Conservation (phyloP, 768 basidiomycete genomes). For the Pleurotus tuoliensis region DNA sequence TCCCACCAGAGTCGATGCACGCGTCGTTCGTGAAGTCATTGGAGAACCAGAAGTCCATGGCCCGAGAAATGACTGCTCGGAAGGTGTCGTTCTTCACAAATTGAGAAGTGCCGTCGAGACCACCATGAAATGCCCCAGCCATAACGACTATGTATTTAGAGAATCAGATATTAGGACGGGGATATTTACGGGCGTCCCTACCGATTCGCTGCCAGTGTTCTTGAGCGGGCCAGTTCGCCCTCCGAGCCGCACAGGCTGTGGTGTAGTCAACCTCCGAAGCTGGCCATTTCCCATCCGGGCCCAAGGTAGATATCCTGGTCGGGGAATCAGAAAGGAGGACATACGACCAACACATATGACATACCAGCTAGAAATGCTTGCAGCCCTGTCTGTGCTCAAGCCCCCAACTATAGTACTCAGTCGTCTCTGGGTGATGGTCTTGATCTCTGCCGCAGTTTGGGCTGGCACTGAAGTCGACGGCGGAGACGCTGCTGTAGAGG, state of each 20-base stretch:
- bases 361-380: conserved; percentile 38
- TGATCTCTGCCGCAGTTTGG: conserved; percentile 24
- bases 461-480: conserved; percentile 11
- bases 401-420: conserved; percentile 37
- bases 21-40: conserved; percentile 51
- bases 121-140: conserved; percentile 57
- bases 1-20: conserved; percentile 56
- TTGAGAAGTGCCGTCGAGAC: conserved; percentile 33
- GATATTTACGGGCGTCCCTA: conserved; percentile 21
- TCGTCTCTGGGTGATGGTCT: conserved; percentile 31
- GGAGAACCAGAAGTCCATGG: conserved; percentile 62
- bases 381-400: conserved; percentile 22
- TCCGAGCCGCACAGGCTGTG: conserved; percentile 55
- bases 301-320: conserved; percentile 43
- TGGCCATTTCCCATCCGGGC: conserved; percentile 51
- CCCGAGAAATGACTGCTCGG: conserved; percentile 36
- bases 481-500: neutral
- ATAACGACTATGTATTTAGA: conserved; percentile 36
- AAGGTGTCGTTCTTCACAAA: conserved; percentile 39
- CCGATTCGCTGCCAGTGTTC: conserved; percentile 53
- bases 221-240: conserved; percentile 70
- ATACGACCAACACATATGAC: neutral
- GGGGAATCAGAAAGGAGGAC: neutral
- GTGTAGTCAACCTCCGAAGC: conserved; percentile 55
- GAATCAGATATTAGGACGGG: conserved; percentile 2